Conservation (phyloP, 176 grass and related monocot species). For the Dendrocalamus sinicus region DNA sequence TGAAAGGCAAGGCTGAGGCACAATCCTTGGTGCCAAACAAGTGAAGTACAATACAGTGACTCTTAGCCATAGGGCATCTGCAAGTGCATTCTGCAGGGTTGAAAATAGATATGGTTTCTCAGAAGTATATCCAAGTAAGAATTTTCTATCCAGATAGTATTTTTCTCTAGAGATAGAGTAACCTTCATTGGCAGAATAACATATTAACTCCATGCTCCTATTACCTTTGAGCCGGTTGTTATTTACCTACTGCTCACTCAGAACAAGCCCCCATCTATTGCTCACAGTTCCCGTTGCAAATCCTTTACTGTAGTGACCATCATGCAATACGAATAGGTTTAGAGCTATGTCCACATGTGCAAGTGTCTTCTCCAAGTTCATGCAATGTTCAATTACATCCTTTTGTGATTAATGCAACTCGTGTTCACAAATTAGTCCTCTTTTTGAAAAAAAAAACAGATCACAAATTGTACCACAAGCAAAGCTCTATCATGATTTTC, state of each 20-base stretch:
- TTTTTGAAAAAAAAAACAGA: not conserved
- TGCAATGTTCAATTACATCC: not conserved
- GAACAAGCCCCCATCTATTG: not conserved
- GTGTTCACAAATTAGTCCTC: not conserved
- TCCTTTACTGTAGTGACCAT: not conserved
- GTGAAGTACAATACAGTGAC: not conserved
- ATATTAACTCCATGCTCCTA: no score
- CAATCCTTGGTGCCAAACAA: not conserved
- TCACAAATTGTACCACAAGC: not conserved
- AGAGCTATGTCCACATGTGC: not conserved
- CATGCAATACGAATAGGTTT: not conserved
- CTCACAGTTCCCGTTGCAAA: not conserved
- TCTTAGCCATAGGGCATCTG: not conserved
- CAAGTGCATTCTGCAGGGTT: not conserved
- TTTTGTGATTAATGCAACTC: not conserved
- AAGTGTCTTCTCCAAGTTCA: constrained; percentile 7
- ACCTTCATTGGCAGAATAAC: not conserved
- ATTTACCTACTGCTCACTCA: not conserved
- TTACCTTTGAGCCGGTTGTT: not conserved
- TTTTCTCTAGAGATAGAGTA: not conserved
- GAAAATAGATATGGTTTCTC: not conserved
- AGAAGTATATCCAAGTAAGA: not conserved
- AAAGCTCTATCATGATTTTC: not conserved
- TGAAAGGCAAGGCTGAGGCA: not conserved
- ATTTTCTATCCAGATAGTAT: not conserved